Evolutionary conservation across 2,329 filamentous ascomycete species (phyloP).

Genomic region (Claviceps citrina): DNA sequence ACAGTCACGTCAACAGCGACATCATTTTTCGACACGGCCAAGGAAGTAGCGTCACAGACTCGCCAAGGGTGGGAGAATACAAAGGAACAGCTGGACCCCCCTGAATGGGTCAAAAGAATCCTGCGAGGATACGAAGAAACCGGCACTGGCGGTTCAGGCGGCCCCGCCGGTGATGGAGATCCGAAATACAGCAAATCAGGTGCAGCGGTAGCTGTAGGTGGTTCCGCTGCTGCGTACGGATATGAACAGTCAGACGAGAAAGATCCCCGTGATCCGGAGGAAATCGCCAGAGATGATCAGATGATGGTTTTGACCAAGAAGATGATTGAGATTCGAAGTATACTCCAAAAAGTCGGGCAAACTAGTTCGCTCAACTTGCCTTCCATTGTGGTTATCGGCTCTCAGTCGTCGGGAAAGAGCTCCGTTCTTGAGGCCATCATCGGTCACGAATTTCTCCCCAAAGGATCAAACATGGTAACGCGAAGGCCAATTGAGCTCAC

Average conservation of each 20-base stretch:
- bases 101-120: constrained; percentile 67
- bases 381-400: constrained; percentile 98
- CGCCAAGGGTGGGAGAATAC: constrained; percentile 68
- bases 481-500: constrained; percentile 90
- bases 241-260: constrained; percentile 56
- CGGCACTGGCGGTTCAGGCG: constrained; percentile 34
- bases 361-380: constrained; percentile 76
- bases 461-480: constrained; percentile 98
- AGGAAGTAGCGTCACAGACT: constrained; percentile 64
- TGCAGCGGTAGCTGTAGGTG: constrained; percentile 50
- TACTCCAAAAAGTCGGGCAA: constrained; percentile 83
- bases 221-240: constrained; percentile 63
- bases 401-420: constrained; percentile 95
- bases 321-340: constrained; percentile 96
- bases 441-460: constrained; percentile 92
- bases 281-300: constrained; percentile 75
- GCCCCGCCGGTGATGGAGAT: constrained; percentile 31
- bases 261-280: constrained; percentile 43
- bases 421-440: constrained; percentile 95
- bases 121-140: constrained; percentile 46
- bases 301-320: constrained; percentile 99
- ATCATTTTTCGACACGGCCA: constrained; percentile 54
- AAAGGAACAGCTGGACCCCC: constrained; percentile 55
- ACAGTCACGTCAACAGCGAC: constrained; percentile 54
- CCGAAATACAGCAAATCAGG: constrained; percentile 45